These are phyloP conservation scores for Blastobotrys ciferrii DNA, from an alignment of 1,139 yeast genomes.

Conservation along the genomic window DNA sequence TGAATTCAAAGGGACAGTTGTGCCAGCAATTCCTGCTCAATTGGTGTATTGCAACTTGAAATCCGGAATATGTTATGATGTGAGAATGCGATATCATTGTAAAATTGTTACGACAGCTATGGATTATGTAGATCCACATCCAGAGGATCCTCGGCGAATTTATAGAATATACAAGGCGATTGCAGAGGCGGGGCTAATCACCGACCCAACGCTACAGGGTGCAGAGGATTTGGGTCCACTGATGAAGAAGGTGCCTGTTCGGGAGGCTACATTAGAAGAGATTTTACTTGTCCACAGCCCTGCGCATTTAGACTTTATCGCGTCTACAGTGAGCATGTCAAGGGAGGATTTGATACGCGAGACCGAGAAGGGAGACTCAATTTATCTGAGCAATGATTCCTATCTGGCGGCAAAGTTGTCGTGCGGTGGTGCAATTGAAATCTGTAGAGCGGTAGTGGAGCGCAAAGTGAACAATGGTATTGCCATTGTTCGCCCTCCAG, in stretches of 20 bases:
- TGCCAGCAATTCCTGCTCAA: conserved; percentile 11
- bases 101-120: conserved; percentile 87
- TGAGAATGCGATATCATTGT: conserved; percentile 96
- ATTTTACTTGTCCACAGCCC: conserved; percentile 81
- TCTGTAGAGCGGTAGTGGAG: conserved; percentile 92
- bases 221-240: conserved; percentile 79
- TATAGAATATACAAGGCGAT: conserved; percentile 88
- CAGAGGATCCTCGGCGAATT: conserved; percentile 96
- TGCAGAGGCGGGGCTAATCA: conserved; percentile 89
- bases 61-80: conserved; percentile 95
- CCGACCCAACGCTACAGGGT: conserved; percentile 78
- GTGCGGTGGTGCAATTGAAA: conserved; percentile 97
- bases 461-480: conserved; percentile 87
- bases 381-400: conserved; percentile 91
- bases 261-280: conserved; percentile 87
- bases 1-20: conserved; percentile 5
- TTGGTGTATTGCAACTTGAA: conserved; percentile 37
- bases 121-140: conserved; percentile 97
- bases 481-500: conserved; percentile 98
- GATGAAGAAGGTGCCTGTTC: conserved; percentile 84
- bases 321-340: conserved; percentile 73
- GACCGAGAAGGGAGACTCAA: conserved; percentile 91
- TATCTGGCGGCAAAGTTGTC: conserved; percentile 82
- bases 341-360: conserved; percentile 75
- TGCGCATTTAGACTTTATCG: conserved; percentile 73